Percentiles rank a stretch among this genome's conserved stretches.
These are phyloP conservation scores for Phaeophleospora eucalypticola DNA, from an alignment of 2,329 filamentous ascomycete species.

Conservation along the genomic window DNA sequence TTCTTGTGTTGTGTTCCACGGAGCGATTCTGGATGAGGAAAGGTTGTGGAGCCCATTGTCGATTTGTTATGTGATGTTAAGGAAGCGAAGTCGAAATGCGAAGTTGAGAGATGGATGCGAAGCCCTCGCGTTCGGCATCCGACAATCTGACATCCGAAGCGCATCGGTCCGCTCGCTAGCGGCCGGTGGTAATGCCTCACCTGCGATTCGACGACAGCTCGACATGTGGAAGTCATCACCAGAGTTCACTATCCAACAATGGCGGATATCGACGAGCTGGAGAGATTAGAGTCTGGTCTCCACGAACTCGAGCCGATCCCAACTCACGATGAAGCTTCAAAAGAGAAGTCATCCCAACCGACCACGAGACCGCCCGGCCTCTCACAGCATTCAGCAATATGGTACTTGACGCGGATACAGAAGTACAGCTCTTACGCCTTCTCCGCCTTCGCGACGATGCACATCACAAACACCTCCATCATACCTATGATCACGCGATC, in stretches of 20 bases:
- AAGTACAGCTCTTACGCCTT: constrained; percentile 87
- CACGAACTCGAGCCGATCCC: constrained; percentile 78
- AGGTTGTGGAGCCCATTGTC: too few relatives aligned
- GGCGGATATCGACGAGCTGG: constrained; percentile 21
- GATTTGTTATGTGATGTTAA: too few relatives aligned
- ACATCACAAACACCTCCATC: constrained; percentile 76
- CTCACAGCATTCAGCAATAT: constrained; percentile 67
- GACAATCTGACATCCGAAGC: background rate
- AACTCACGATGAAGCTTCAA: constrained; percentile 49
- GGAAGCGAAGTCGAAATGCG: too few relatives aligned
- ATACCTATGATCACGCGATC: constrained; percentile 72
- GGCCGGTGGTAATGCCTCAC: constrained; percentile 1
- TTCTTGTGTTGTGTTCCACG: too few relatives aligned
- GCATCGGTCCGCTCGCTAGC: background rate
- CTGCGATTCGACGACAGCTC: background rate
- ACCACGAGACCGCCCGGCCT: constrained; percentile 40
- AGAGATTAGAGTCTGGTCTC: constrained; percentile 41
- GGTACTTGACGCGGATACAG: constrained; percentile 74
- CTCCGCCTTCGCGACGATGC: constrained; percentile 68
- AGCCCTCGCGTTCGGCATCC: background rate
- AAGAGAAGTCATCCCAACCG: constrained; percentile 1
- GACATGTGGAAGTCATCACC: background rate
- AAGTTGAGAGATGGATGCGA: too few relatives aligned
- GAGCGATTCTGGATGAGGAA: too few relatives aligned
- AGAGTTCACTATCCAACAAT: constrained; percentile 25